phyloP scores from a whole-genome alignment of 257 asterid species.

The Solanum microdontum region DNA sequence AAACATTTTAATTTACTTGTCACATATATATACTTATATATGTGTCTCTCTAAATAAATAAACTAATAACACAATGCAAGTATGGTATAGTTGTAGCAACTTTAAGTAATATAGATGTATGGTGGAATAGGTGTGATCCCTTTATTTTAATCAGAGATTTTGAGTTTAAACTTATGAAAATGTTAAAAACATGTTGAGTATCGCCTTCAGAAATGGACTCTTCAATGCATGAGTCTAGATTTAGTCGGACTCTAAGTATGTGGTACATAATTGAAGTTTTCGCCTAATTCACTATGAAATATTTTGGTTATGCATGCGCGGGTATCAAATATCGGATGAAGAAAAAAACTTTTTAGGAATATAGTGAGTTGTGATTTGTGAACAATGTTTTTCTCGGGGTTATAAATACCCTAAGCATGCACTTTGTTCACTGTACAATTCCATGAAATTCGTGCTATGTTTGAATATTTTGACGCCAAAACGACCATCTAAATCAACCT shows the following conservation, averaged over 20 bases:
- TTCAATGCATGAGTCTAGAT: not conserved
- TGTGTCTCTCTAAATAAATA: not conserved
- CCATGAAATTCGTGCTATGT: constrained; percentile 3
- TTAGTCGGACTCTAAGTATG: not conserved
- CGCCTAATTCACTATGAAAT: not conserved
- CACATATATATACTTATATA: not conserved
- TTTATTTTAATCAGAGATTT: not conserved
- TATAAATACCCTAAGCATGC: constrained; percentile 8
- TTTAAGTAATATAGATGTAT: not conserved
- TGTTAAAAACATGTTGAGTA: not conserved
- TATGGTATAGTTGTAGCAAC: not conserved
- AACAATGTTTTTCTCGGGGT: not conserved
- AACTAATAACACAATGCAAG: not conserved
- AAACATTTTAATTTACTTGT: not conserved
- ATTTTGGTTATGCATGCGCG: accelerated
- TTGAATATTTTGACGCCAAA: not conserved
- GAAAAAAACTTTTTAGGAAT: not conserved
- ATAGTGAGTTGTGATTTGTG: not conserved
- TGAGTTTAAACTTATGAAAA: not conserved
- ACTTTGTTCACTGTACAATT: not conserved
- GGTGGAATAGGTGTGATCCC: not conserved
- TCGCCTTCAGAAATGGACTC: not conserved
- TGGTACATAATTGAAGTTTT: not conserved
- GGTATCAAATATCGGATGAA: not conserved
- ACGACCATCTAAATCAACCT: not conserved